Conservation (phyloP, 139 green algal genomes). For the Tetraselmis striata region DNA sequence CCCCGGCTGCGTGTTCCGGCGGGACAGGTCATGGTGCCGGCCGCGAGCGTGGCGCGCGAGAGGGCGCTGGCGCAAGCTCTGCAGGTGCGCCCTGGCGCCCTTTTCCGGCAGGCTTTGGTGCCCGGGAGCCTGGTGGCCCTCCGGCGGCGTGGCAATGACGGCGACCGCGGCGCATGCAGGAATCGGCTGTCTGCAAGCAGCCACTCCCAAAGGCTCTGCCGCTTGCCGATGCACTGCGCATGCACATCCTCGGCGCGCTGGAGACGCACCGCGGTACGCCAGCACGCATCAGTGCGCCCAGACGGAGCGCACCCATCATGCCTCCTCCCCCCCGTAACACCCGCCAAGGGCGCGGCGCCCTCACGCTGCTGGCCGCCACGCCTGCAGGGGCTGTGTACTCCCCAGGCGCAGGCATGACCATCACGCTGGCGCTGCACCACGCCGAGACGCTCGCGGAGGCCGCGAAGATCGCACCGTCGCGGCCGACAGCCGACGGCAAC, state of each 20-base stretch:
- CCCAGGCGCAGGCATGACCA: not conserved
- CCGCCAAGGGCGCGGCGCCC: no score
- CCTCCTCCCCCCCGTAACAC: no score
- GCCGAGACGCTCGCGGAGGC: not conserved
- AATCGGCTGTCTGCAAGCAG: not conserved
- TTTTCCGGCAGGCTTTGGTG: no score
- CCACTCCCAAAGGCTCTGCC: not conserved
- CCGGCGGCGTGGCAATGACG: not conserved
- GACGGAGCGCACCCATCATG: no score
- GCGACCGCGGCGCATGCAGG: not conserved
- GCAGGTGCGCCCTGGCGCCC: not conserved
- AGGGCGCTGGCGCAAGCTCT: not conserved
- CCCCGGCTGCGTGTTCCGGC: no score
- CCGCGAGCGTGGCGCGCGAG: not conserved
- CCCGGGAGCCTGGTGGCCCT: not conserved
- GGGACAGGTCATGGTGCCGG: not conserved
- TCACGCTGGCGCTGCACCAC: not conserved
- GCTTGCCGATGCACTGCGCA: not conserved
- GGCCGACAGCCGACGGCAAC: not conserved
- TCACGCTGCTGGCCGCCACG: not conserved
- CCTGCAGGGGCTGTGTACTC: not conserved
- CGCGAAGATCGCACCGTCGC: not conserved
- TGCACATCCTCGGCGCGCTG: not conserved
- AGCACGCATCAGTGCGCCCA: not conserved
- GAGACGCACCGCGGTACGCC: not conserved